These are phyloP conservation scores for Penicillium bovifimosum DNA, from an alignment of 495 filamentous ascomycete species.

Conservation along the genomic window DNA sequence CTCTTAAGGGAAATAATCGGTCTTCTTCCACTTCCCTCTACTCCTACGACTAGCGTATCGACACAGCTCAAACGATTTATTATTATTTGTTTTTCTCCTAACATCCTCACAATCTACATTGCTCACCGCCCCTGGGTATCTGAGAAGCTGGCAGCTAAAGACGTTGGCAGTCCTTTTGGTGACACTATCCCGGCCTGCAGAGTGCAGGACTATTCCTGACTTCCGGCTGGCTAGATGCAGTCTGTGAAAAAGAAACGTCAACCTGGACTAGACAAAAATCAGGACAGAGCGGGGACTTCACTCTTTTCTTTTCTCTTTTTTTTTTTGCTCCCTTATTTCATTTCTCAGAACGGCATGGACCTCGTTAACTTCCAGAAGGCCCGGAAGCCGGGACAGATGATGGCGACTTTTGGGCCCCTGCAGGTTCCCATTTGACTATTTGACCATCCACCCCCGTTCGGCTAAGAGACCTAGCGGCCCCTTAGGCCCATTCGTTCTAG, in stretches of 20 bases:
- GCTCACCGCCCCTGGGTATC: too few species aligned
- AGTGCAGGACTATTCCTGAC: slow-evolving; percentile 8
- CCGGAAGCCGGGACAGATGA: neutral
- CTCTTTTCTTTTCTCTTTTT: neutral
- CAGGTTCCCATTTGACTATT: slow-evolving; percentile 9
- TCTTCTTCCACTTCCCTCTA: neutral
- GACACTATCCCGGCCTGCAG: slow-evolving; percentile 17
- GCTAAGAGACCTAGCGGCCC: neutral
- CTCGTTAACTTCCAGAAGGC: slow-evolving; percentile 14
- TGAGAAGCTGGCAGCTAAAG: neutral
- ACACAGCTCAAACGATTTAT: neutral
- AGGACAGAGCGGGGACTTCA: neutral
- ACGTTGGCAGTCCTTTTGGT: slow-evolving; percentile 15
- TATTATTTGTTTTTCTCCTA: neutral
- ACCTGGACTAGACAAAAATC: neutral
- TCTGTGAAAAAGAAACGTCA: slow-evolving; percentile 2
- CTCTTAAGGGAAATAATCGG: neutral
- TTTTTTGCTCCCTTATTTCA: neutral
- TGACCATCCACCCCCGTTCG: neutral
- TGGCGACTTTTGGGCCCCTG: slow-evolving; percentile 10
- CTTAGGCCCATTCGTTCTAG: slow-evolving; percentile 3
- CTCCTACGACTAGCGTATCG: neutral
- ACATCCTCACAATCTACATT: neutral
- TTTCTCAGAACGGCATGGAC: neutral
- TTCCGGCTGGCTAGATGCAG: slow-evolving; percentile 17